Base-by-base conservation (phyloP, 164 flowering plant genomes). In the Stephania japonica region DNA sequence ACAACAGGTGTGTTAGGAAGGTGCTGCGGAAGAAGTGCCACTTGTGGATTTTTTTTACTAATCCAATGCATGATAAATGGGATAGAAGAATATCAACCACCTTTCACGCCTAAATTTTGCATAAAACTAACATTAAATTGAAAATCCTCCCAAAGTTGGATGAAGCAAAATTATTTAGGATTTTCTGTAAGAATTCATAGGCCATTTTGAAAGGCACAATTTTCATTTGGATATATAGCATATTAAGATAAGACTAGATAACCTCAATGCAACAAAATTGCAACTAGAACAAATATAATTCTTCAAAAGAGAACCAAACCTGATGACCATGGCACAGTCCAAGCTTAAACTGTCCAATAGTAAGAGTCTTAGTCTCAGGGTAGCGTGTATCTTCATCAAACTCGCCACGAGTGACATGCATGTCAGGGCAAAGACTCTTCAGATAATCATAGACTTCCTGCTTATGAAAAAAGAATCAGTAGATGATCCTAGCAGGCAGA, bases 281-380 rank as follows among this genome's bases (percentile, higher is more conserved):
- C 38, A 44, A 44, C 12, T 13, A 44, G 50, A 8, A 5, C 7
- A 44, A 44, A 13, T 13, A 3, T 8, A 9, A 44, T 44, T 44
- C 50, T 44, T 44, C 50, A 44, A 56, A 71, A 42, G 32, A 68
- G 21, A 73, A 78, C 47, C 79, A 78, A 44, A 94, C 98, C 97
- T 94, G 98, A 81, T 94, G 98, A 65, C 98, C 98, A 81, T 94
- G 98, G 82, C 92, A 90, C 23, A 94, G 59, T 70, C 97, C 98
- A 80, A 94, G 85, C 86, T 92, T 94, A 80, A 94, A 94, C 73
- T 92, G 98, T 73, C 98, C 98, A 80, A 94, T 91, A 61, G 94
- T 94, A 6, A 92, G 84, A 64, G 93, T 92, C 81, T 94, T 94
- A 62, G 93, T 89, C 86, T 94, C 97, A 8, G 94, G 97, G 77